Conservation (phyloP, 164 flowering plant genomes). For the Vitis labrusca region DNA sequence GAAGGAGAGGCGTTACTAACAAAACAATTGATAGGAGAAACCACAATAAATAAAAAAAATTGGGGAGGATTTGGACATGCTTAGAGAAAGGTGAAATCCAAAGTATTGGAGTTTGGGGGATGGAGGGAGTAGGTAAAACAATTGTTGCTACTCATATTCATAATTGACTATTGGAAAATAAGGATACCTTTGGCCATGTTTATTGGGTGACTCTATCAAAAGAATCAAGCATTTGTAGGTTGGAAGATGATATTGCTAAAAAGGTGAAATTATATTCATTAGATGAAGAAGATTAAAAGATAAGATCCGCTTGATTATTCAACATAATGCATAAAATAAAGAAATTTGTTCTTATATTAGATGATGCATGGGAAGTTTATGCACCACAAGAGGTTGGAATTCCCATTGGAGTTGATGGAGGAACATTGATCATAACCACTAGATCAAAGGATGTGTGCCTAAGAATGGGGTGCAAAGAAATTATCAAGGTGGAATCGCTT, state of each 20-base stretch:
- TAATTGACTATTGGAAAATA: background rate
- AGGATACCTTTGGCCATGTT: background rate
- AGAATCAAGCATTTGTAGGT: background rate
- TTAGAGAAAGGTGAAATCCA: background rate
- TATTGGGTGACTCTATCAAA: constrained; percentile 9
- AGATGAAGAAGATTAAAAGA: background rate
- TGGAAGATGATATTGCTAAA: constrained; percentile 8
- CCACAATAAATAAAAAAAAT: too few relatives aligned
- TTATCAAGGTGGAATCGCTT: constrained; percentile 8
- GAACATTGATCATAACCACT: constrained; percentile 23
- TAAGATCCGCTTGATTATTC: background rate
- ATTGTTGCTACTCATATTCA: background rate
- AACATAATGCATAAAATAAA: background rate
- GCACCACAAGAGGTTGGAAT: constrained; percentile 4
- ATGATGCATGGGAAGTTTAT: constrained; percentile 11
- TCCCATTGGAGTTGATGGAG: background rate
- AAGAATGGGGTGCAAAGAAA: constrained; percentile 14
- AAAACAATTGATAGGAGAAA: too few relatives aligned
- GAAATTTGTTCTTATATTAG: constrained; percentile 8
- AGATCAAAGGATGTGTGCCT: constrained; percentile 17
- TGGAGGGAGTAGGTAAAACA: constrained; percentile 18
- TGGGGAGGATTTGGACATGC: background rate
- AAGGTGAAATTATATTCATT: background rate
- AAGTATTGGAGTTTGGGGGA: constrained; percentile 13
- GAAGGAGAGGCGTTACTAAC: too few relatives aligned